Percentiles rank a stretch among this genome's conserved stretches.
Evolutionary conservation across 2,329 filamentous ascomycete species (phyloP).

Genomic region (Hawksworthiomyces lignivorus): DNA sequence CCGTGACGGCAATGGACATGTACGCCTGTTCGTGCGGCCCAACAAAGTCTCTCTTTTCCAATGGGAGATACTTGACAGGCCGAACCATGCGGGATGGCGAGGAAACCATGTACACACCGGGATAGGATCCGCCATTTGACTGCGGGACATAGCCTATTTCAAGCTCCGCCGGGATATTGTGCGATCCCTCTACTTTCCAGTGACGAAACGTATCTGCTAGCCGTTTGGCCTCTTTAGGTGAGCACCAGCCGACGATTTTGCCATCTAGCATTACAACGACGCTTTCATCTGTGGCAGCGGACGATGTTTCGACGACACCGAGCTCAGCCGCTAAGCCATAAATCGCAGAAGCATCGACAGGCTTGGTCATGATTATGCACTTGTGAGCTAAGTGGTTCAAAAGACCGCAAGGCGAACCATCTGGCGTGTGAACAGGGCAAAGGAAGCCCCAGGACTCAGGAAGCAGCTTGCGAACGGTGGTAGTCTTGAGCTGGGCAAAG

Average conservation of each 20-base stretch:
- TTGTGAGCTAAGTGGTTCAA: constrained; percentile 94
- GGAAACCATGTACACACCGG: constrained; percentile 89
- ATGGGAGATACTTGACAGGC: constrained; percentile 83
- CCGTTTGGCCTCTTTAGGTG: constrained; percentile 69
- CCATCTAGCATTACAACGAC: constrained; percentile 89
- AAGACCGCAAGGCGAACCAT: constrained; percentile 89
- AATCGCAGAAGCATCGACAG: constrained; percentile 66
- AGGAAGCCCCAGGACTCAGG: constrained; percentile 98
- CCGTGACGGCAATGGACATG: constrained; percentile 94
- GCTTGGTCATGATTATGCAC: constrained; percentile 75
- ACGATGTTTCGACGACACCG: constrained; percentile 68
- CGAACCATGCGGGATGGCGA: constrained; percentile 79
- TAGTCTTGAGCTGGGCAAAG: constrained; percentile 96
- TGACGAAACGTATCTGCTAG: constrained; percentile 83
- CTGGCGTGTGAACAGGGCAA: constrained; percentile 94
- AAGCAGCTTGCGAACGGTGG: constrained; percentile 87
- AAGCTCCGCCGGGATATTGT: constrained; percentile 72
- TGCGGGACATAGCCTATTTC: constrained; percentile 89
- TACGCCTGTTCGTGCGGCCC: constrained; percentile 95
- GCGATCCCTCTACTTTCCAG: constrained; percentile 88
- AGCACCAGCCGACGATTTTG: constrained; percentile 81
- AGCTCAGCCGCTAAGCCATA: constrained; percentile 69
- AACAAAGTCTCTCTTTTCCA: constrained; percentile 79
- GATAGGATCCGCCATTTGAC: constrained; percentile 88
- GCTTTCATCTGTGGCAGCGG: constrained; percentile 72